These are phyloP conservation scores for Penicillium argentinense DNA, from an alignment of 495 filamentous ascomycete genomes.

Conservation along the genomic window DNA sequence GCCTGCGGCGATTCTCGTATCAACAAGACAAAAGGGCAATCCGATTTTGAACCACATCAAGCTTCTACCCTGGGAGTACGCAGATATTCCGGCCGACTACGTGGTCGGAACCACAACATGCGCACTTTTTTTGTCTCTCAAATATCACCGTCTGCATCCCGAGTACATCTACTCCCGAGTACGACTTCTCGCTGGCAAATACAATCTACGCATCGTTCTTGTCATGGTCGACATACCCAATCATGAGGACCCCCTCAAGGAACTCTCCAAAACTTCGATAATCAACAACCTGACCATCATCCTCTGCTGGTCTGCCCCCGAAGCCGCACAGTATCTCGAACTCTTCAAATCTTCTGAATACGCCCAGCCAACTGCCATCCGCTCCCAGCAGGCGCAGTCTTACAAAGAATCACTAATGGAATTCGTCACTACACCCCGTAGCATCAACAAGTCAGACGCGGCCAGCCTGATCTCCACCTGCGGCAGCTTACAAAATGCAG, in stretches of 20 bases:
- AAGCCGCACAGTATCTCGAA: constrained; percentile 91
- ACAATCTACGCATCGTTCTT: constrained; percentile 78
- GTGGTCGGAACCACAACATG: constrained; percentile 85
- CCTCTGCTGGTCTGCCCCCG: constrained; percentile 88
- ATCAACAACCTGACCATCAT: constrained; percentile 91
- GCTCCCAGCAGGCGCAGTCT: constrained; percentile 73
- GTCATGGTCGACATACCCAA: constrained; percentile 92
- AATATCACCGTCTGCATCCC: constrained; percentile 96
- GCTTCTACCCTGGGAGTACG: constrained; percentile 92
- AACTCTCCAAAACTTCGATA: constrained; percentile 83
- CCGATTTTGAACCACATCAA: constrained; percentile 82
- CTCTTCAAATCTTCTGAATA: constrained; percentile 91
- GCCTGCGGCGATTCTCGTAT: constrained; percentile 81
- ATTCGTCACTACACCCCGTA: constrained; percentile 85
- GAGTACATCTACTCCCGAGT: constrained; percentile 98
- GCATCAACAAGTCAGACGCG: constrained; percentile 92
- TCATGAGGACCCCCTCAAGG: constrained; percentile 75
- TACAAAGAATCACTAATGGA: constrained; percentile 91
- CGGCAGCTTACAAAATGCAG: constrained; percentile 78
- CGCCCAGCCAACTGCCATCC: constrained; percentile 76
- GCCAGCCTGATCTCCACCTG: constrained; percentile 83
- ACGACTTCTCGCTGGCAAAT: constrained; percentile 72
- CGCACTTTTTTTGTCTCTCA: constrained; percentile 88
- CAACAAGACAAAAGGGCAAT: constrained; percentile 88
- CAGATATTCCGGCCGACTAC: constrained; percentile 91